Conservation (phyloP, 176 grass and related monocot species). For the Hordeum marinum region DNA sequence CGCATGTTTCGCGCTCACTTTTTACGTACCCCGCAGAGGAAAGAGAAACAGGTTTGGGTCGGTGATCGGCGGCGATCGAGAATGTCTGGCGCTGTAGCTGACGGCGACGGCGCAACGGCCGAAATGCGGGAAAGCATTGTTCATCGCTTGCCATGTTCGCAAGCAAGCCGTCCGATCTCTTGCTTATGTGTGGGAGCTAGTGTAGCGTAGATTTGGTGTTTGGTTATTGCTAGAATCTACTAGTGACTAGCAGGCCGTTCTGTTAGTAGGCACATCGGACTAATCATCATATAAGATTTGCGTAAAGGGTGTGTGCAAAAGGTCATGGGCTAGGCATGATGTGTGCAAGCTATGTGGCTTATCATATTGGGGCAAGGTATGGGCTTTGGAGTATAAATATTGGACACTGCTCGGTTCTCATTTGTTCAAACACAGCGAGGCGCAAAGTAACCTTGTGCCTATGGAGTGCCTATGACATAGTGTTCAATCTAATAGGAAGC, state of each 20-base stretch:
- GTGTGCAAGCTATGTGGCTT: not conserved
- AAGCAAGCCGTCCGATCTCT: conserved; percentile 8
- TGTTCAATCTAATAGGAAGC: too few relatives aligned
- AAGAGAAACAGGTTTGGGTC: not conserved
- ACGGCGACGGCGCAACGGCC: conserved; percentile 29
- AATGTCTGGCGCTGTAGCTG: not conserved
- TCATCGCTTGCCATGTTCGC: conserved; percentile 36
- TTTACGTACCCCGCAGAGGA: not conserved
- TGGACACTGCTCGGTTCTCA: not conserved
- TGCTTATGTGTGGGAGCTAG: conserved; percentile 14
- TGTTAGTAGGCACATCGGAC: not conserved
- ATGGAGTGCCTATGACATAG: too few relatives aligned
- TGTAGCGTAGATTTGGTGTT: conserved; percentile 19
- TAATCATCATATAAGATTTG: not conserved
- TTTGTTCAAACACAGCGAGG: not conserved
- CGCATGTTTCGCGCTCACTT: not conserved
- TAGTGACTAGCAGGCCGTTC: not conserved
- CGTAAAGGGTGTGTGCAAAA: not conserved
- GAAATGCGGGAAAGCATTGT: too few relatives aligned
- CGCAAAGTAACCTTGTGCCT: not conserved
- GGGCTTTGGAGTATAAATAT: not conserved
- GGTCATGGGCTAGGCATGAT: conserved; percentile 22
- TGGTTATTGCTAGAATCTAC: not conserved
- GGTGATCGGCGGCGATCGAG: not conserved
- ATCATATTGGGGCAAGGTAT: conserved; percentile 16